Evolutionary conservation across 1,284 basidiomycete genomes (phyloP), one percentile per base, ranked within the genome.

Genomic region (Leccinum pachyderme): DNA sequence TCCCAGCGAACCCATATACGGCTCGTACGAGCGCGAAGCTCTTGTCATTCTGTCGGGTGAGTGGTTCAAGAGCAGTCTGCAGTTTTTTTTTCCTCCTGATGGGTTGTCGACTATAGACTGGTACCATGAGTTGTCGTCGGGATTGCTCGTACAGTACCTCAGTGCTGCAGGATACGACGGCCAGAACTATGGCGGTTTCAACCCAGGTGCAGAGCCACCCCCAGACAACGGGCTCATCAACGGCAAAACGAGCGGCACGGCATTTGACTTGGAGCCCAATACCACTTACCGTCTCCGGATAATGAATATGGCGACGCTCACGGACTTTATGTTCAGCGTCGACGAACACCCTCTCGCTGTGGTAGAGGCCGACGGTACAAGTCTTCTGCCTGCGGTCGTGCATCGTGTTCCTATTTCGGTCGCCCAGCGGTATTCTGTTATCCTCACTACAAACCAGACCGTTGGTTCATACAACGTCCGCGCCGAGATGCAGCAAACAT

Each of bases 141-240:
- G 69, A 47, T 47, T 72, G 25, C 68, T 72, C 46, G 31, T 44
- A 12, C 70, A 69, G 37, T 69, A 65, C 47, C 66, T 72, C 47
- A 60, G 69, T 37, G 24, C 11, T 13, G 57, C 58, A 13, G 67
- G 67, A 2, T 59, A 63, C 22, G 70, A 70, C 8, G 65, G 57
- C 5, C 63, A 63, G 18, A 70, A 72, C 51, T 68, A 69, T 25
- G 59, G 32, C 3, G 67, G 67, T 7, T n/a, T 29, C 13, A 72
- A 69, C 51, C 51, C 69, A 0, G 70, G 67, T 28, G 70, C 69
- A 12, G 67, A 72, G 47, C 67, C 67, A 43, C 64, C 68, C 32
- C 69, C 70, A 52, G 69, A 69, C 50, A 71, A 44, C 44, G 67
- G 67, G 46, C 70, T 69, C 46, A 72, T 69, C 58, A 72, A 69